Percentiles rank a stretch among this genome's conserved stretches.
Conservation (phyloP, 352 stramenopile genomes). For the Blastocystis sp. region DNA sequence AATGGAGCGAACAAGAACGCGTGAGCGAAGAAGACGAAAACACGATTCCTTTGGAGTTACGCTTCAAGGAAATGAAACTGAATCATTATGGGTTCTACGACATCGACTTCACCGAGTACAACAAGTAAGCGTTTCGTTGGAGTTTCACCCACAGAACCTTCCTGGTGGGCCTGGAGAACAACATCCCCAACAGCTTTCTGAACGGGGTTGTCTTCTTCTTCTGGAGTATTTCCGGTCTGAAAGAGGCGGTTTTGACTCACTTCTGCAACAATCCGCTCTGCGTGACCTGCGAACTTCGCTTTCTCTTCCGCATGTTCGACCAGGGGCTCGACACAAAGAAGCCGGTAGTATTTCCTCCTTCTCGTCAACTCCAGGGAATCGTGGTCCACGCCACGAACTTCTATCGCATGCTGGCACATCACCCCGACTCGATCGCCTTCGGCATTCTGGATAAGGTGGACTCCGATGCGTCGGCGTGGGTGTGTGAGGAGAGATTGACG, state of each 20-base stretch:
- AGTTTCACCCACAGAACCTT: slow-evolving; percentile 15
- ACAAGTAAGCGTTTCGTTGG: neutral
- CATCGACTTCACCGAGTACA: slow-evolving; percentile 34
- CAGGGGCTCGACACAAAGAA: neutral
- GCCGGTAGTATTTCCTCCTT: neutral
- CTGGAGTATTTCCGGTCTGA: slow-evolving; percentile 29
- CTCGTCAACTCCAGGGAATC: slow-evolving; percentile 11
- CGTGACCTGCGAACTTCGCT: slow-evolving; percentile 73
- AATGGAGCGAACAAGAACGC: neutral
- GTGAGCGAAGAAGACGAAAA: slow-evolving; percentile 1
- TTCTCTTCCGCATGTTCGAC: slow-evolving; percentile 76
- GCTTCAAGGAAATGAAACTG: slow-evolving; percentile 63
- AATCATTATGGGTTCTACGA: slow-evolving; percentile 66
- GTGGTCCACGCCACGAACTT: slow-evolving; percentile 76
- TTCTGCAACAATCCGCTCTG: slow-evolving; percentile 2
- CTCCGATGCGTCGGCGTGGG: neutral
- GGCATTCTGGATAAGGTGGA: slow-evolving; percentile 75
- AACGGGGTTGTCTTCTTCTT: slow-evolving; percentile 54
- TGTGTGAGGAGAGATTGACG: neutral
- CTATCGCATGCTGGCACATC: slow-evolving; percentile 73
- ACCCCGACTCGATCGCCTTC: slow-evolving; percentile 76
- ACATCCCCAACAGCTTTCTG: slow-evolving; percentile 59
- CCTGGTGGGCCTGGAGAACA: slow-evolving; percentile 68
- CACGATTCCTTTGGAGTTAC: slow-evolving; percentile 3
- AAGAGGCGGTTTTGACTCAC: slow-evolving; percentile 4